Base-by-base conservation (phyloP, 169 alveolate genomes). In the Eimeria zaria region DNA sequence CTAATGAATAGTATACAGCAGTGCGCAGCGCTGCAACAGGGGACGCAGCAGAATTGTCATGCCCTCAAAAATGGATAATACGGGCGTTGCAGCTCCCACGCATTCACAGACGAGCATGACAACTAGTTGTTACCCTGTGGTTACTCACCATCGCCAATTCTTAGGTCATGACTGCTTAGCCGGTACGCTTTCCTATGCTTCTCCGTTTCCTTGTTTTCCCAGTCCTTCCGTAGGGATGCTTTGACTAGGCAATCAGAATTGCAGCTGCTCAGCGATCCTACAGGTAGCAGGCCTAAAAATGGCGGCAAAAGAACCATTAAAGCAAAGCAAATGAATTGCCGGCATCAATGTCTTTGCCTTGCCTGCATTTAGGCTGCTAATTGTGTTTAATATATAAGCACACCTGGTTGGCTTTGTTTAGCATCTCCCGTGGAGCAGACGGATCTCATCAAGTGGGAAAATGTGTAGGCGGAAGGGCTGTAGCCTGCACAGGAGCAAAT, bases 1-100 rank as follows among this genome's bases (percentile, higher is more conserved):
- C 64, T 2, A 6, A 6, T 27, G 94, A 87, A 27, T 62, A 62
- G 3, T 16, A 74, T 27, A 67, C 22, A 36, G 94, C 53, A 83
- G 64, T 87, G 46, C 94, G 94, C 55, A 87, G 48, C 27, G 94
- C 94, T 87, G 94, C 41, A 85, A n/a, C 46, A 51, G 41, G 51
- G 36, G 74, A 39, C n/a, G 33, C 0, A 30, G 30, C 91, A 53
- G 36, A 39, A 78, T 78, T n/a, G 24, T 4, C 48, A 22, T 48
- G 88, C 39, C 44, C 30, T 16, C 20, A 4, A 18, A 36, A 16
- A 39, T 9, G 39, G 6, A 41, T 20, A 16, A 41, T 36, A 20
- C 9, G 83, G 33, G 33, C 44, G 48, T 33, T 67, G 12, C 33
- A 73, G 83, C 12, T 71, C 53, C 33, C 9, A 73, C 1, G 53